Evolutionary conservation across 1,284 basidiomycete genomes (phyloP), one percentile per base, ranked within the genome.

Genomic region (Leucoagaricus sp.): DNA sequence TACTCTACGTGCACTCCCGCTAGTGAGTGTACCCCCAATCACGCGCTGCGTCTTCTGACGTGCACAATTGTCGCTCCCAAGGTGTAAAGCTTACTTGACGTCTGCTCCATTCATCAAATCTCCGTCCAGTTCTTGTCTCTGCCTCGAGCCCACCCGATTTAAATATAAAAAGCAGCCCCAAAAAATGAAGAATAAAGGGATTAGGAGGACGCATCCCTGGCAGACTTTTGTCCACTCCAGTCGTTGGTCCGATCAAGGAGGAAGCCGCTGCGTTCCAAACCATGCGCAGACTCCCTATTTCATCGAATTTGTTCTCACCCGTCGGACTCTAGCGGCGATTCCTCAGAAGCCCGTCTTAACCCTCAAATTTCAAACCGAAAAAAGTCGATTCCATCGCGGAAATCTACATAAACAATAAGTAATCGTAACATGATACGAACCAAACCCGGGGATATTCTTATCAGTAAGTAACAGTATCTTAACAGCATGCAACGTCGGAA

Each of bases 211-310:
- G 44, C 23, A 53, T 19, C 51, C 42, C 53, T 48, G 53, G n/a
- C 28, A 25, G 31, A 29, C 21, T 19, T 44, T 38, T 54, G 36
- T 47, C 31, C 17, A 28, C 52, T 38, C 42, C 34, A 45, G 28
- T 47, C 52, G 0, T 29, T 29, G 17, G 31, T 55, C 46, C 54
- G 54, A 55, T 55, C 48, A 49, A 34, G 47, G 54, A 55, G 40
- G 48, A 36, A 49, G 47, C 41, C 29, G 23, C 9, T 47, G 33
- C 21, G 9, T 25, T n/a, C 41, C 44, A 29, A 54, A 17, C 44
- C 53, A 44, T 34, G 47, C 28, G 13, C 47, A 42, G 46, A 42
- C n/a, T 36, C 34, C 45, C 21, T 25, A 19, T 28, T 28, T 36
- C 46, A 40, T 34, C 36, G 36, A 28, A 29, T 36, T n/a, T 23